Base-by-base conservation (phyloP, 805 yeast genomes). In the Priceomyces castillae region DNA sequence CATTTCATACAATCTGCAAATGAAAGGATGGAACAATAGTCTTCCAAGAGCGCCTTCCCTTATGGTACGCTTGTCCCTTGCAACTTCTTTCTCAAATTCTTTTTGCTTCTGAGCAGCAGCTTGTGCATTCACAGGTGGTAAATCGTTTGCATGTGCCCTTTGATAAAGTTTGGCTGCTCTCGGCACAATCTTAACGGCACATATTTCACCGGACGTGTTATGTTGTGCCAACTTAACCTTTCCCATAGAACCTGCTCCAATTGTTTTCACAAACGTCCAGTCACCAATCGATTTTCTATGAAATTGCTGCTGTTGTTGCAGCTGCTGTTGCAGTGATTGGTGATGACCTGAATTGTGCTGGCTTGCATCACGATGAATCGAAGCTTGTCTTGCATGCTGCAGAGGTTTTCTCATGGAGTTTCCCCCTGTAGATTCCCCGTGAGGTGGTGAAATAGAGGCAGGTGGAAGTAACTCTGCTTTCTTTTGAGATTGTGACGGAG, bases 211-310 rank as follows among this genome's bases (percentile, higher is more conserved):
- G 1, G 97, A 88, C 28, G 80, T 65, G 51, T 86, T 79, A 67
- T 90, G 96, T 56, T 81, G 83, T 1, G 98, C 98, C 31, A 94
- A 73, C 67, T 94, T 94, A 39, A 94, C 99, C 63, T 92, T 95
- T 46, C 99, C 99, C 99, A 94, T 94, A 0, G 97, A 89, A 2
- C 99, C 99, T 2, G 98, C 96, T 34, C 99, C 99, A 37, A 94
- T 86, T 2, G 97, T 90, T 64, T 89, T 89, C 45, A 87, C 76
- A 54, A 92, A 90, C 54, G 88, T 95, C 99, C 99, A 92, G 51
- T 94, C 97, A 11, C 98, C 99, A 42, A 92, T 84, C 3, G 96
- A 77, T 46, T 84, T 85, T 50, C 98, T 80, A 61, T 90, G 92
- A 53, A 86, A 86, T 52, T 77, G 81, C 49, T 71, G 65, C 42